Evolutionary conservation across 495 filamentous ascomycete species (phyloP), one percentile per base, ranked within the genome.

Genomic region (Penicillium parvum): DNA sequence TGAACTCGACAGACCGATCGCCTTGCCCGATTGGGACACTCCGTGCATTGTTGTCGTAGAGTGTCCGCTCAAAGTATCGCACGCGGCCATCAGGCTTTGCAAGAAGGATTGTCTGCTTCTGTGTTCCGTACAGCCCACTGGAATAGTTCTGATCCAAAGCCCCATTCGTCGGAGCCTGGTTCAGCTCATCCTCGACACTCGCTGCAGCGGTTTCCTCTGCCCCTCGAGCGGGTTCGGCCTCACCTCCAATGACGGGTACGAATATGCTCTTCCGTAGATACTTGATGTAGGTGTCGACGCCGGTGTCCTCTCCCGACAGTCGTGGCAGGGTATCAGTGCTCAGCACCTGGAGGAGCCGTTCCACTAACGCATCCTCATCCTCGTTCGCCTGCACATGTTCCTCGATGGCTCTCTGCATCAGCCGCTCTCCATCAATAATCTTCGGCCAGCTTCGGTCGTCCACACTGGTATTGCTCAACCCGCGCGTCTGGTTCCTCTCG

Each of bases 71-170:
- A 43, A 83, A 75, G 56, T 86, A 96, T 9, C 79, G 82, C 29
- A 94, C 79, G 36, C 81, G 78, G 10, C 90, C 91, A 14, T 83
- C 70, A 57, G 75, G 76, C 47, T 81, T 80, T 18, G 95, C 83
- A 12, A 97, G 72, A 17, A 97, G 68, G 9, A 97, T 69, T 0
- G 88, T 95, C 71, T 98, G 91, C 50, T 88, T 82, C 61, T 95
- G 88, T 1, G 92, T 98, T n/a, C 92, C 92, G 65, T 98, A 97
- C 4, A 58, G 45, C 0, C 69, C 69, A 15, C 59, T 52, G 15
- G 50, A 49, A 46, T 60, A 73, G 11, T 53, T 55, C 27, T 52
- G 54, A 18, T 57, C 49, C 22, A 57, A 35, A n/a, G 42, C 33
- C 14, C 46, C 50, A 18, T 64, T 52, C 7, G 45, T 18, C 2